Evolutionary conservation across 2,329 filamentous ascomycete species (phyloP).

Genomic region (Cladosporium sp.): DNA sequence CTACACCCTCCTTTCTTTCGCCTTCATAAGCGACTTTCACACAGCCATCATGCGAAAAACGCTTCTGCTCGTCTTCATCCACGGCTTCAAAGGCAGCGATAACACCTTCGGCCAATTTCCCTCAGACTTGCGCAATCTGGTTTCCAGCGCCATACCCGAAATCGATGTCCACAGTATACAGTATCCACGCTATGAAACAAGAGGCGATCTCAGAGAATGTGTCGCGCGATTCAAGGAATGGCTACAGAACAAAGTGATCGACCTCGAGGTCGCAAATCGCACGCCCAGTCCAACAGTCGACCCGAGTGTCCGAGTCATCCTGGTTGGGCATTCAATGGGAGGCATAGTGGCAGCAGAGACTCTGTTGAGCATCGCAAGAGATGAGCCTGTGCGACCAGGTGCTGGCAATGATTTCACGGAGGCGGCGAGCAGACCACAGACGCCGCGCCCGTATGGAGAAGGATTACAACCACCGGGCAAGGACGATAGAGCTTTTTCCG

Average conservation of each 20-base stretch:
- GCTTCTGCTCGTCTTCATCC: conserved; percentile 75
- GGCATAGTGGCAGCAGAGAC: conserved; percentile 93
- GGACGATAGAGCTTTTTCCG: conserved; percentile 14
- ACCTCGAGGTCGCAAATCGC: conserved; percentile 77
- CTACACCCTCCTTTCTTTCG: too few species aligned
- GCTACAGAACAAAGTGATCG: conserved; percentile 88
- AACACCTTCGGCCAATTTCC: conserved; percentile 74
- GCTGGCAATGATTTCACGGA: conserved; percentile 4
- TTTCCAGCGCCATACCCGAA: conserved; percentile 63
- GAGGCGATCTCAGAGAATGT: conserved; percentile 67
- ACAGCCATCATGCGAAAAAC: conserved; percentile 57
- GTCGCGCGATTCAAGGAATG: conserved; percentile 72
- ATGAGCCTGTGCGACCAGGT: conserved; percentile 43
- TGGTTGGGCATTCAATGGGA: conserved; percentile 83
- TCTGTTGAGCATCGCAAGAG: conserved; percentile 67
- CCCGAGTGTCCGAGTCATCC: conserved; percentile 73
- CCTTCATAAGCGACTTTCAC: not conserved
- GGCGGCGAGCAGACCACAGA: conserved; percentile 11
- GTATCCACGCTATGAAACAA: conserved; percentile 81
- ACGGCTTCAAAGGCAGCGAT: conserved; percentile 83
- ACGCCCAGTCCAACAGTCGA: conserved; percentile 82
- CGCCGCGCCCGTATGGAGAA: not conserved
- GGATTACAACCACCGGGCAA: conserved; percentile 7
- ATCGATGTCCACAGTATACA: conserved; percentile 62
- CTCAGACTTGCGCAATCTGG: conserved; percentile 61